Base-by-base conservation (phyloP, 2,329 filamentous ascomycete species). In the Hypoxylon sp. region DNA sequence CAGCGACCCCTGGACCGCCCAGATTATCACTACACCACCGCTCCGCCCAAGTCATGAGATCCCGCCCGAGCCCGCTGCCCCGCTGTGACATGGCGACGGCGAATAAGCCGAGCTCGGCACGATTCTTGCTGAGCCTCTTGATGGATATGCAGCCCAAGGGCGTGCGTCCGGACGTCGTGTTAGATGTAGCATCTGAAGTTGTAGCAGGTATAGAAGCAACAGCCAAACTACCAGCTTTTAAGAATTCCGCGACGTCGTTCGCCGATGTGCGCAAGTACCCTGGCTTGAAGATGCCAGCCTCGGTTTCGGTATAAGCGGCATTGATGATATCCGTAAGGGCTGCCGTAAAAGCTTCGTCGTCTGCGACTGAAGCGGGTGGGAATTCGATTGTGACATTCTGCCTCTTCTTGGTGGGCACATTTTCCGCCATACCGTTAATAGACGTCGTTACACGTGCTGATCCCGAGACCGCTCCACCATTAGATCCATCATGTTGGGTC, bases 221-320 rank as follows among this genome's bases (percentile, higher is more conserved):
- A 8, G 69, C 77, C 2, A 79, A 66, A 58, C 75, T 50, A 7
- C 75, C 72, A 1, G 66, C 64, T 20, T 57, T 58, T 6, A 79
- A 51, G n/a, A 73, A 67, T 3, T 54, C 35, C 6, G 56, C 61
- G 13, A 79, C 61, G n/a, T 73, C 71, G 6, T 58, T 48, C 1
- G 64, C 20, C 14, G 66, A 70, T 6, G 74, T 77, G 37, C 76
- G 77, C 64, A 69, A 22, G 65, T 70, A 75, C 1, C 71, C 69
- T 8, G 69, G 64, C 42, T 68, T 64, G 56, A 73, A 77, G 59
- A 77, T 75, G 84, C 89, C 87, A 40, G 83, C 86, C 78, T 91
- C 88, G 5, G 88, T 89, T 76, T 89, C 87, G 72, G 88, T 85
- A 30, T 85, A 77, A 3, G 72, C 74, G 27, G 17, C 62, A 55